Percentiles rank a stretch among this genome's conserved stretches.
Evolutionary conservation across 495 filamentous ascomycete species (phyloP).

Genomic region (Amniculicola lignicola): DNA sequence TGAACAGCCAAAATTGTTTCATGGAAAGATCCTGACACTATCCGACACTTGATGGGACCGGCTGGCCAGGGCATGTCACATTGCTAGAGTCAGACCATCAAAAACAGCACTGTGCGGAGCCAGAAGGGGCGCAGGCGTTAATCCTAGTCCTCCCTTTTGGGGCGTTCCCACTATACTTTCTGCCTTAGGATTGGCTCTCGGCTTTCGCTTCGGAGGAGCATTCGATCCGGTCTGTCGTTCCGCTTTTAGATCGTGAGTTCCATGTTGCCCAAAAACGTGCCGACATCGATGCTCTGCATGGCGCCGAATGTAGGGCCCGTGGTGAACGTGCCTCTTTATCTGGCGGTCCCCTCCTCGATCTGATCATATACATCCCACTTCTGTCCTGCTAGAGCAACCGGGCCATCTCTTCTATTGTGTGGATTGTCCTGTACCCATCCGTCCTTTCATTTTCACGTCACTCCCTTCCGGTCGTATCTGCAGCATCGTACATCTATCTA

Average conservation of each 20-base stretch:
- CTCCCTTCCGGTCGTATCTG: neutral
- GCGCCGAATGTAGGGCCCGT: constrained; percentile 4
- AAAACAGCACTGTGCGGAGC: too few relatives aligned
- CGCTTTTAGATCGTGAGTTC: constrained; percentile 28
- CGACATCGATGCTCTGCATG: constrained; percentile 15
- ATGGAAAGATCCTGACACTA: too few relatives aligned
- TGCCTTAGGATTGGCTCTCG: constrained; percentile 1
- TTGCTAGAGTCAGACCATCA: too few relatives aligned
- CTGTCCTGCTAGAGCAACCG: neutral
- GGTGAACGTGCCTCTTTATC: constrained; percentile 15
- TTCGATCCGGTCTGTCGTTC: constrained; percentile 16
- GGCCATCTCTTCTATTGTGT: constrained; percentile 9
- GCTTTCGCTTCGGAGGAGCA: constrained; percentile 1
- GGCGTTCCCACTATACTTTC: neutral
- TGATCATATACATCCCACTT: neutral
- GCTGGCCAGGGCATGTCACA: too few relatives aligned
- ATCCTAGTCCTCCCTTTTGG: constrained; percentile 5
- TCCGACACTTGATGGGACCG: too few relatives aligned
- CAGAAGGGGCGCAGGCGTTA: too few relatives aligned
- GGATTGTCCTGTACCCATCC: constrained; percentile 11
- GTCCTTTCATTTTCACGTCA: constrained; percentile 20
- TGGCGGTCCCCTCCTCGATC: neutral
- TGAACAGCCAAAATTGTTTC: too few relatives aligned
- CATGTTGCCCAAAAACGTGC: constrained; percentile 15
- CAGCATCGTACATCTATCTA: neutral